Percentiles rank a stretch among this genome's conserved stretches.
phyloP scores from a whole-genome alignment of 495 filamentous ascomycete species.

The Penicillium samsonianum region DNA sequence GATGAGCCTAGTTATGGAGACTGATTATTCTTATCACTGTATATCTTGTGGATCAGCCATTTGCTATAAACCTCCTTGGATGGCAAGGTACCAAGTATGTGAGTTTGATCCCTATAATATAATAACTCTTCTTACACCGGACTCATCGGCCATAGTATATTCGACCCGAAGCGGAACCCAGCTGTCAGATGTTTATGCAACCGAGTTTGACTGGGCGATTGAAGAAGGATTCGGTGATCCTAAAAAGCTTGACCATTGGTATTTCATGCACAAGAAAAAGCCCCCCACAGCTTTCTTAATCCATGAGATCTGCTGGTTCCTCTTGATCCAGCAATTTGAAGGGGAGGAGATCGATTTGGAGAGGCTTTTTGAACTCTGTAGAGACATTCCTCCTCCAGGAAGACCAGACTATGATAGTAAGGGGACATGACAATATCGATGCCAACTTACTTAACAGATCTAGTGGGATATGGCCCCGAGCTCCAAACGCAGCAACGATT shows the following conservation, averaged over 20 bases:
- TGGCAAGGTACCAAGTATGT: constrained; percentile 9
- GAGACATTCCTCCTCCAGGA: neutral
- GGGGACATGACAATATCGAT: too few species aligned
- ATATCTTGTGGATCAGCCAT: too few species aligned
- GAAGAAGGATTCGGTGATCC: too few species aligned
- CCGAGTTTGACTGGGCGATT: neutral
- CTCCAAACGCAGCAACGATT: too few species aligned
- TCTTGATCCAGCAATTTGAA: constrained; percentile 10
- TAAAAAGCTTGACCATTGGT: constrained; percentile 8
- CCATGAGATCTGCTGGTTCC: constrained; percentile 9
- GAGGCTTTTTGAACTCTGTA: constrained; percentile 16
- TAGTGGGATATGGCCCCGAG: neutral
- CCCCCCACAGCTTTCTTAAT: constrained; percentile 5
- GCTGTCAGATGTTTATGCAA: neutral
- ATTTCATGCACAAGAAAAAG: neutral
- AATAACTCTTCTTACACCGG: neutral
- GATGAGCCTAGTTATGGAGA: too few species aligned
- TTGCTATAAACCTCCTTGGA: neutral
- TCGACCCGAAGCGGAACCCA: neutral
- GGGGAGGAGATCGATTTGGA: constrained; percentile 9
- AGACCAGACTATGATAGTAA: neutral
- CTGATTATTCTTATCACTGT: too few species aligned
- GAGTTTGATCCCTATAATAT: neutral
- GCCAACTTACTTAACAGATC: too few species aligned
- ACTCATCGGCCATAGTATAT: constrained; percentile 12